Percentiles rank a stretch among this genome's conserved stretches.
Conservation (phyloP, 441 rosid species). For the Metrosideros polymorpha region DNA sequence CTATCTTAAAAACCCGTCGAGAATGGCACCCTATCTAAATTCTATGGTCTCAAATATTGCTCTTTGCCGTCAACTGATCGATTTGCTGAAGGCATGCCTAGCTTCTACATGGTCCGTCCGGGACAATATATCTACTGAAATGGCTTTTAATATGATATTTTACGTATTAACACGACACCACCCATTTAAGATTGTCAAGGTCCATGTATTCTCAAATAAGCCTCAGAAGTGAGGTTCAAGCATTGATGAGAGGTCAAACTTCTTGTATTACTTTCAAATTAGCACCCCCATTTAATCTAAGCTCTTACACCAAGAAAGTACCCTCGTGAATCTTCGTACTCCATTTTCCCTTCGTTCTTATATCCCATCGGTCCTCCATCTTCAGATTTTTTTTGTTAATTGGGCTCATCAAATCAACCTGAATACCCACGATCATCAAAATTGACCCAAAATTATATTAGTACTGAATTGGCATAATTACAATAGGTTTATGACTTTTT, state of each 20-base stretch:
- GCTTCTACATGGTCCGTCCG: neutral
- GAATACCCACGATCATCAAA: too few relatives aligned
- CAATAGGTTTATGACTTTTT: too few relatives aligned
- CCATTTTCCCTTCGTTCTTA: neutral
- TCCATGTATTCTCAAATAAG: neutral
- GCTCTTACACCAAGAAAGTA: neutral
- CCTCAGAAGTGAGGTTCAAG: neutral
- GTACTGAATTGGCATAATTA: too few relatives aligned
- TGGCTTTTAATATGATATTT: neutral
- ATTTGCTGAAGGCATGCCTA: neutral
- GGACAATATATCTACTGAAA: neutral
- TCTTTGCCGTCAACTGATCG: neutral
- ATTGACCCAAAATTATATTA: too few relatives aligned
- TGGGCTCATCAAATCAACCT: too few relatives aligned
- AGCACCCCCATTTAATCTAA: too few relatives aligned
- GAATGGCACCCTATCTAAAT: neutral
- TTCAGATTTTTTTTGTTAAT: neutral
- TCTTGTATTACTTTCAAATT: too few relatives aligned
- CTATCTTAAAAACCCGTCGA: neutral
- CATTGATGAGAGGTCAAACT: neutral
- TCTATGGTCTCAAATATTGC: neutral
- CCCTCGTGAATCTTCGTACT: neutral
- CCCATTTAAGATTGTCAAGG: neutral
- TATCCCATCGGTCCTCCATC: neutral
- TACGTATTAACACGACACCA: neutral